Base-by-base conservation (phyloP, 169 alveolate species). In the Hepatocystis sp. region DNA sequence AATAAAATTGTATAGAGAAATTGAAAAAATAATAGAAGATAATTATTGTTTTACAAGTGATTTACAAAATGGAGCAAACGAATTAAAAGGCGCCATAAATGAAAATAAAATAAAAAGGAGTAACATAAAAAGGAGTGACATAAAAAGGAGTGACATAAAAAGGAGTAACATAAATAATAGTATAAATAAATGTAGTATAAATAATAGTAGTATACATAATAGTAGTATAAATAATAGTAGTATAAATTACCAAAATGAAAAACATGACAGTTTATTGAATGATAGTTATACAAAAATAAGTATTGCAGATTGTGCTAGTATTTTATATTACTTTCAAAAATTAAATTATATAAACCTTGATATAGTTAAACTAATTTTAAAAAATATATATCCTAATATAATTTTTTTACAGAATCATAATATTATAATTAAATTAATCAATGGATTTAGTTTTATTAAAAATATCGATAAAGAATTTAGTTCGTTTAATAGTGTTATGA, bases 311-410 rank as follows among this genome's bases (percentile, higher is more conserved):
- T 76, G 88, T 25, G 56, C 66, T 49, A 39, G 47, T 51, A 28
- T 76, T 36, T 76, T 76, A 49, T 58, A 34, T 15, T 76, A 76
- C 23, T 58, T 56, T 13, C 13, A 58, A 27, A 76, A 49, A 52
- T 13, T 76, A 30, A 58, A 46, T 39, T 76, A 76, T 34, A 21
- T 76, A 49, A 76, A 76, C 15, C 11, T 44, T 13, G 88, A 64
- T 30, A 17, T 76, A n/a, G 51, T 58, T 28, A 52, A 63, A 7
- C 21, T 58, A n/a, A 23, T 76, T 0, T 44, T 76, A 51, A 56
- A 63, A 13, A 76, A 76, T 49, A 4, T 76, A n/a, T 76, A 58
- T 15, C 58, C 15, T 1, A 60, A 76, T 42, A 39, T 76, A 36
- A 32, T 46, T 58, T 19, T 23, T 36, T 76, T 76, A 51, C 56